phyloP scores from a whole-genome alignment of 1,139 yeast genomes.

The Zygosaccharomyces sapae region DNA sequence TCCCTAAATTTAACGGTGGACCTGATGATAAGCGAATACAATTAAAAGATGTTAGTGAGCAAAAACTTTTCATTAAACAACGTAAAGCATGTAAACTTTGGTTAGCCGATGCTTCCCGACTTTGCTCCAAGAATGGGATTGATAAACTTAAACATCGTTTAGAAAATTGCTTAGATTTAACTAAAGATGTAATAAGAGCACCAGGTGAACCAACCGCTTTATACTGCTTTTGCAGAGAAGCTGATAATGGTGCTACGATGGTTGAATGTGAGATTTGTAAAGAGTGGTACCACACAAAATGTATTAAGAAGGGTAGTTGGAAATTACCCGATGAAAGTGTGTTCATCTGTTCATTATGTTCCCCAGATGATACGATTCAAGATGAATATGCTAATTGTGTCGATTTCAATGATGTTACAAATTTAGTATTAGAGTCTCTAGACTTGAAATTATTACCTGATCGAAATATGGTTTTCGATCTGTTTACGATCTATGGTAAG shows the following conservation, averaged over 20 bases:
- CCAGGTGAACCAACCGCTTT: conserved; percentile 17
- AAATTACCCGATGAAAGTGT: conserved; percentile 38
- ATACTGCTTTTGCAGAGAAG: conserved; percentile 69
- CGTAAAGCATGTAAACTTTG: conserved; percentile 41
- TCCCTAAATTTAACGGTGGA: conserved; percentile 27
- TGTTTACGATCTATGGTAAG: conserved; percentile 28
- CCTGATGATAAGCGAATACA: conserved; percentile 32
- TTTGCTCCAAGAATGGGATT: conserved; percentile 38
- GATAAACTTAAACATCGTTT: conserved; percentile 30
- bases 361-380: background rate
- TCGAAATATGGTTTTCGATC: conserved; percentile 30
- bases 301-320: conserved; percentile 47
- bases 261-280: conserved; percentile 73
- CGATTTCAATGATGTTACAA: conserved; percentile 31
- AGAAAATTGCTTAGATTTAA: conserved; percentile 35
- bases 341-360: conserved; percentile 69
- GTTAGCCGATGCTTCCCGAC: conserved; percentile 42
- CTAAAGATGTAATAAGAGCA: conserved; percentile 39
- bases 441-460: conserved; percentile 44
- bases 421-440: conserved; percentile 37
- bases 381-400: conserved; percentile 31
- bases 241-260: conserved; percentile 65
- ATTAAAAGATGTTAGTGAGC: conserved; percentile 14
- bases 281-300: conserved; percentile 76
- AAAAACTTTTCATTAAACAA: conserved; percentile 15